Evolutionary conservation across 31 red algal species (phyloP), one percentile per base, ranked within the genome.

Genomic region (Odonthalia washingtoniensis): DNA sequence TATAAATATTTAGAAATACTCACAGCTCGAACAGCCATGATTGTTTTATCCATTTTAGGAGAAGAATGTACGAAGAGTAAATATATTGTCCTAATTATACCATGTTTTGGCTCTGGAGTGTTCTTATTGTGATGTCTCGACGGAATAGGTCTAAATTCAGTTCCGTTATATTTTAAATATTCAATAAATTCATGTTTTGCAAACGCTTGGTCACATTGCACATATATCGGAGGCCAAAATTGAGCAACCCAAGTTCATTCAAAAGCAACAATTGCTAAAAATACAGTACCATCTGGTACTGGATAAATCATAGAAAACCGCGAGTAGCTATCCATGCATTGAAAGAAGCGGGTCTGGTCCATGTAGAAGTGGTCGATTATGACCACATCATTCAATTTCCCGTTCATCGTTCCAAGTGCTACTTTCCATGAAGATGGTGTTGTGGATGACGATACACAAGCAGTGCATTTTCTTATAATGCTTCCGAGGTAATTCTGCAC

Each of bases 1-100:
- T 77, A 77, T 44, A 76, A 34, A 46, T 17, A 0, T 61, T 87
- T 87, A 6, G 70, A 76, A 38, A 76, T 30, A 38, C 24, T 24
- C 6, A 87, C 49, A 14, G 49, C 49, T 14, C 49, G 49, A 21
- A 57, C 49, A 57, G 49, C 49, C 49, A 57, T 14, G 21, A 21
- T 57, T 14, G 12, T 57, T 14, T 9, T 21, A 21, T 57, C 49
- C 49, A 21, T 21, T 9, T 57, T 21, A 14, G 21, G 9, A 57
- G 9, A 14, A 21, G 9, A 9, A 14, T 57, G 12, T 9, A 9
- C 9, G 21, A 57, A 21, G 9, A 9, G 49, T 21, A 57, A 14
- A 21, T 14, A 57, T 9, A 57, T 57, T 9, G 49, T 14, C 21
- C 49, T 57, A 14, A 57, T 57, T 9, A 57, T 57, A 57, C 49